Percentiles rank a stretch among this genome's conserved stretches.
phyloP scores from a whole-genome alignment of 495 filamentous ascomycete species.

The Daldinia decipiens region DNA sequence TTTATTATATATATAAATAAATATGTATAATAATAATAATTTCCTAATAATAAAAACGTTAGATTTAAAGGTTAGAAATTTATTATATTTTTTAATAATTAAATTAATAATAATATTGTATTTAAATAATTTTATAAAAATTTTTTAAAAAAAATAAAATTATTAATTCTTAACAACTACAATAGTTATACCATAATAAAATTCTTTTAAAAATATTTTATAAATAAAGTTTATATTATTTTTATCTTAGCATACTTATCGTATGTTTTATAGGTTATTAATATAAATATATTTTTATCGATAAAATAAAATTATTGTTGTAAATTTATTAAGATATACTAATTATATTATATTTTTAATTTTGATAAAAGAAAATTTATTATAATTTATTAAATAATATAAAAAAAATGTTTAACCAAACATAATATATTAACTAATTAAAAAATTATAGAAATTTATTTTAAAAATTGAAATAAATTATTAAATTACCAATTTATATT shows the following conservation, averaged over 20 bases:
- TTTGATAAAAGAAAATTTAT: neutral
- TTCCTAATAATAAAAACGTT: neutral
- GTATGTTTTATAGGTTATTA: neutral
- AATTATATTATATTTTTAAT: neutral
- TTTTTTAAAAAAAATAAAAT: neutral
- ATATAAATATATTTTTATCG: neutral
- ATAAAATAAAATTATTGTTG: neutral
- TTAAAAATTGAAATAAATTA: neutral
- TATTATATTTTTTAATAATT: neutral
- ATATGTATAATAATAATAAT: neutral
- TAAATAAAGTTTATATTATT: too few species aligned
- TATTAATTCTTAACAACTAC: too few species aligned
- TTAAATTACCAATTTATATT: neutral
- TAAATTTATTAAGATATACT: neutral
- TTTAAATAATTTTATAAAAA: neutral
- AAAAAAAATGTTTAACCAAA: neutral
- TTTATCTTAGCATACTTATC: neutral
- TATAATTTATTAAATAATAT: neutral
- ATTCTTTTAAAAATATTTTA: too few species aligned
- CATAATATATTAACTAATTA: conserved; percentile 1
- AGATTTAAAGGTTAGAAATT: neutral
- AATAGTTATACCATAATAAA: too few species aligned
- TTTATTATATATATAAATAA: too few species aligned
- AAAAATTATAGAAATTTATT: neutral
- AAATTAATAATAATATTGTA: neutral